Evolutionary conservation across 345 rosid species (phyloP), one percentile per base, ranked within the genome.

Genomic region (Eucalyptus fibrosa): DNA sequence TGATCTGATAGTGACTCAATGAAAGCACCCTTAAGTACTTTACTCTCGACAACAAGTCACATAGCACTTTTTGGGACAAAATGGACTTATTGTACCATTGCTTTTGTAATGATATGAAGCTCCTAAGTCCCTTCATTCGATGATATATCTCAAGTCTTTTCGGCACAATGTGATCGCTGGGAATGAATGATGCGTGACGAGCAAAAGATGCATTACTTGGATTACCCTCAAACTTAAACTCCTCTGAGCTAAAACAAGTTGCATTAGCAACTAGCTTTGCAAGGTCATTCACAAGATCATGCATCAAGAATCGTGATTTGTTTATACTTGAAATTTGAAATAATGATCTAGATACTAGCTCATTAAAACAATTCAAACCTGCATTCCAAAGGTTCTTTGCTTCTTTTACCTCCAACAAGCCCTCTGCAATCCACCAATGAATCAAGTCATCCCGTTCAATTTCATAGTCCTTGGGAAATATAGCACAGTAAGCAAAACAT

Each of bases 1-100:
- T 9, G 0, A 34, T 69, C 0, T 1, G 0, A 18, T 34, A 69
- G 0, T 1, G 0, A 32, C 81, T 1, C 1, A 69, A 34, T 34
- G 81, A 69, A 69, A 69, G 44, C 0, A 69, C 81, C 26, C 81
- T 69, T 2, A 69, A 18, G 13, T 32, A 18, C 13, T 17, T 32
- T 2, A 69, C 1, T 69, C 0, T 3, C 0, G 2, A 18, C 1
- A 69, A 69, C 44, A 34, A 69, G 81, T 69, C 81, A 34, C 42
- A 18, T 32, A 69, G 4, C 13, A 34, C 81, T 18, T 9, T 69
- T 0, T 34, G 2, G 0, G 77, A 65, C 77, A 65, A 4, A 0
- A 0, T 0, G 12, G 47, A 0, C 3, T 2, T 0, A 45, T 1
- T 0, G 47, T 9, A 45, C 0, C 1, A 1, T 45, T 3, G 21